These are phyloP conservation scores for Helotiales sp. DNA, from an alignment of 2,329 filamentous ascomycete species.

Conservation along the genomic window DNA sequence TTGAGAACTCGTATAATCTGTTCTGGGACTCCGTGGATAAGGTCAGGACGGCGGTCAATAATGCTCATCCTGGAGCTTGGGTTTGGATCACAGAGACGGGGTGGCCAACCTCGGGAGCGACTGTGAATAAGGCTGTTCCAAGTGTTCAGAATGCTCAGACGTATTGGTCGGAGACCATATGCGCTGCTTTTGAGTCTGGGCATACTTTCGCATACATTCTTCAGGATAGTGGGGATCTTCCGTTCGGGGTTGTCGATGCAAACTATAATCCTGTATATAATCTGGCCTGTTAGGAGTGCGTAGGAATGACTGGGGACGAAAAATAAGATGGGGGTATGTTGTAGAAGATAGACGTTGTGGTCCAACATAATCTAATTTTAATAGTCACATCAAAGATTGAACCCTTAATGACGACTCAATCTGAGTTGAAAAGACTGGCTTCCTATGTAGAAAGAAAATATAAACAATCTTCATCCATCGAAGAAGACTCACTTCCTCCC, in stretches of 20 bases:
- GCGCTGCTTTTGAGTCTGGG: conserved; percentile 53
- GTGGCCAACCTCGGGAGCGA: conserved; percentile 58
- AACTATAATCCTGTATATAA: conserved; percentile 29
- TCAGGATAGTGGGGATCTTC: conserved; percentile 49
- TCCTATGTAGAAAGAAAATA: neutral
- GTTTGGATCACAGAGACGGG: conserved; percentile 67
- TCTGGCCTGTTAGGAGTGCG: conserved; percentile 24
- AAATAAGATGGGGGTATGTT: neutral
- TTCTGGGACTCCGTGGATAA: conserved; percentile 46
- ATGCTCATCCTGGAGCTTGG: conserved; percentile 50
- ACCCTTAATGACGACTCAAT: neutral
- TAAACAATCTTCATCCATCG: neutral
- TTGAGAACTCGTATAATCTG: conserved; percentile 53
- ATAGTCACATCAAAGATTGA: neutral
- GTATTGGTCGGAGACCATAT: conserved; percentile 64
- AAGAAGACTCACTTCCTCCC: neutral
- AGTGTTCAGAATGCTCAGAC: conserved; percentile 58
- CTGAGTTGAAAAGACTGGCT: neutral
- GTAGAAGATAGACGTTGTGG: neutral
- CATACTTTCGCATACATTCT: conserved; percentile 64
- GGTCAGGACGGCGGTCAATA: conserved; percentile 35
- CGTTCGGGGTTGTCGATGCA: conserved; percentile 41
- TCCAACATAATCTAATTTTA: neutral
- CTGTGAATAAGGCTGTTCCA: conserved; percentile 55
- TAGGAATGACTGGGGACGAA: neutral